Base-by-base conservation (phyloP, 805 yeast species). In the Starmerella floris region DNA sequence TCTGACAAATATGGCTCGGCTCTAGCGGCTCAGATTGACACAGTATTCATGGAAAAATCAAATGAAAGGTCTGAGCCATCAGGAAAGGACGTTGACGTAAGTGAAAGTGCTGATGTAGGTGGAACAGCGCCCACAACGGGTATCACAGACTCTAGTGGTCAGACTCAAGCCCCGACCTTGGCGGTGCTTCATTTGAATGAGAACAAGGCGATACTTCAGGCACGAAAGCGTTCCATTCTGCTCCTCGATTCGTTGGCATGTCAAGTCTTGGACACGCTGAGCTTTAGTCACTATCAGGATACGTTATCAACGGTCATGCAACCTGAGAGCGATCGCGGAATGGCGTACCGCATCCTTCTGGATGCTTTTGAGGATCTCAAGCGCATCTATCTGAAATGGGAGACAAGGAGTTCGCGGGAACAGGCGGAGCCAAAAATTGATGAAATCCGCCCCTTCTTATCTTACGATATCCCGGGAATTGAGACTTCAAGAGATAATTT, bases 161-260 rank as follows among this genome's bases (percentile, higher is more conserved):
- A 16, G 15, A 13, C 22, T 15, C 22, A 21, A 9, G 26, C 30
- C 5, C 28, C 38, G 16, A 13, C 40, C 42, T 19, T 30, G 17
- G n/a, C 20, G 13, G 34, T 36, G 4, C 23, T 37, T 3, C 32
- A 19, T 26, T 30, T 46, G n/a, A 48, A 37, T 17, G 44, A 44
- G 3, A 50, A 45, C 35, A 38, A 37, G 21, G 44, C 51, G 3
- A 21, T 51, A 9, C 23, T 45, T 22, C 47, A 43, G 6, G 42
- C 51, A 15, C 39, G 55, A 20, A 43, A 42, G 23, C 46, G 50
- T 15, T 43, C 55, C 16, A 43, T 85, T 33, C 87, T 93, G 0
- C 72, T 83, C 1, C 62, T 87, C 46, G 95, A 85, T 56, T 83
- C 83, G 51, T 67, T 87, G 41, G 75, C 95, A 0, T 73, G 85